These are phyloP conservation scores for Quercus suber DNA, from an alignment of 306 rosid genomes.

Conservation along the genomic window DNA sequence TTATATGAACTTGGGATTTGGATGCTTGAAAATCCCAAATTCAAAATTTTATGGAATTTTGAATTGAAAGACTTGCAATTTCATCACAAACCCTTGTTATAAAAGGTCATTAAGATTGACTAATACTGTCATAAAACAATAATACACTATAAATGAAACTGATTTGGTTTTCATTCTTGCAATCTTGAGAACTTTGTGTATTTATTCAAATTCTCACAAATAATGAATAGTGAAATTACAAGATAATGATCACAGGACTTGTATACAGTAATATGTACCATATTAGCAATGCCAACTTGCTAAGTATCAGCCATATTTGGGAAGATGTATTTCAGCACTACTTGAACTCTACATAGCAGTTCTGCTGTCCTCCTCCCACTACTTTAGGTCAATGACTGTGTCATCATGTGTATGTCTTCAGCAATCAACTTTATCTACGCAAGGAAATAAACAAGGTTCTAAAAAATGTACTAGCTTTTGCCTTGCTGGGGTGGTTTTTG, in stretches of 20 bases:
- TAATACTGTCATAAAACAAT: background rate
- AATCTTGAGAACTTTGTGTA: background rate
- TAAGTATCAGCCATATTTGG: background rate
- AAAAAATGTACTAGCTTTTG: background rate
- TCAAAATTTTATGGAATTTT: too few relatives aligned
- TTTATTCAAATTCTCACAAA: background rate
- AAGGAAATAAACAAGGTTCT: background rate
- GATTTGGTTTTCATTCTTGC: background rate
- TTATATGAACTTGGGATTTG: too few relatives aligned
- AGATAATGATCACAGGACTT: background rate
- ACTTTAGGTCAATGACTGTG: background rate
- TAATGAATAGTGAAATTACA: background rate
- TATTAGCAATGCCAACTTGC: background rate
- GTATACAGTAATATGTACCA: background rate
- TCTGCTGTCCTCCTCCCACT: background rate
- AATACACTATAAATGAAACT: background rate
- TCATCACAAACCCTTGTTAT: background rate
- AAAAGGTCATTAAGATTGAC: background rate
- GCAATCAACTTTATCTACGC: background rate
- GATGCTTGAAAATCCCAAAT: too few relatives aligned
- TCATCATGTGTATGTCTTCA: background rate
- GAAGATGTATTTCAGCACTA: background rate
- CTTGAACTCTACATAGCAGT: background rate
- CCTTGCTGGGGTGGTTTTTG: conserved; percentile 2
- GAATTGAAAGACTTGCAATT: too few relatives aligned